Evolutionary conservation across 176 grass and related monocot species (phyloP), one percentile per base, ranked within the genome.

Genomic region (Avena insularis): DNA sequence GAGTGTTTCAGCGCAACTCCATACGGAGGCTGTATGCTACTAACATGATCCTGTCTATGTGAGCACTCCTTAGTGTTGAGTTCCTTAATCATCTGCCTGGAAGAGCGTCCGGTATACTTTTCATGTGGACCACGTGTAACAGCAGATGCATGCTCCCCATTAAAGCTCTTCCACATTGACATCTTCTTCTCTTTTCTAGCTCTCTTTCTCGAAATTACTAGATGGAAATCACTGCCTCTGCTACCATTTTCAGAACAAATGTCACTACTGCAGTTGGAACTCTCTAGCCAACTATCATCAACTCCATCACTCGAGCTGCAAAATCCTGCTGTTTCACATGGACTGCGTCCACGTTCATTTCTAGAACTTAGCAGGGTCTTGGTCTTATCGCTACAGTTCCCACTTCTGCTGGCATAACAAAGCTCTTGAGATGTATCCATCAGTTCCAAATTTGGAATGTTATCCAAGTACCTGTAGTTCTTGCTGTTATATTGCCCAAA

Each of bases 141-240:
- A 81, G 11, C 58, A 21, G 78, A 82, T 61, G 54, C 27, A 20
- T 12, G 61, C 61, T 79, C 63, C 36, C 75, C 80, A 45, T 69
- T 79, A 65, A n/a, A 89, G 81, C 71, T 84, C 46, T 54, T 90
- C 89, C 81, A 70, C 40, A 67, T 25, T 75, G 77, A 71, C 80
- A 87, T 89, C 87, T 86, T 92, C 87, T 85, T 92, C 79, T 71
- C 60, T 47, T 92, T 90, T 75, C 91, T 92, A 61, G 88, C 86
- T 89, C 91, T 92, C 79, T 82, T 95, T 91, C 78, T 88, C 21
- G 90, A 95, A 79, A 92, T 57, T 82, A 95, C 90, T 51, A 89
- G 43, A 89, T 82, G 87, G 53, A 95, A 95, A 59, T 82, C 93
- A 79, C 80, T 95, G 80, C 82, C 68, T 13, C 80, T 83, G 65